Conservation (phyloP, 2,329 filamentous ascomycete species). For the Hymenoscyphus occultus region DNA sequence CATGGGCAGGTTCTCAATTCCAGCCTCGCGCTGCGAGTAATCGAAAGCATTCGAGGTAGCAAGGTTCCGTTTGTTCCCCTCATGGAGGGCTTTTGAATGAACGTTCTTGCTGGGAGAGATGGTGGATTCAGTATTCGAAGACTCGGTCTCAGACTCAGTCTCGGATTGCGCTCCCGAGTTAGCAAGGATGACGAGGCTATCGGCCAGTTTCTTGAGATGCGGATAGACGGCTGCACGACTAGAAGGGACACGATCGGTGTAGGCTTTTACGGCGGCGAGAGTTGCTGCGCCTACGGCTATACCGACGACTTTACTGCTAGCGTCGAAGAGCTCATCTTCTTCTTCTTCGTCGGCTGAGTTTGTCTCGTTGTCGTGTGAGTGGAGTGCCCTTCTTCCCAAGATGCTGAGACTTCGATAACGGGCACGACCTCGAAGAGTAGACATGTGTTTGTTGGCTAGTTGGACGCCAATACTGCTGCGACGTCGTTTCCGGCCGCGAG, state of each 20-base stretch:
- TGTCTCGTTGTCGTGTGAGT: neutral
- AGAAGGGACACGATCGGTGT: neutral
- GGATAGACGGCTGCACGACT: neutral
- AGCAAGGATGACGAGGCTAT: neutral
- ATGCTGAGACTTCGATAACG: neutral
- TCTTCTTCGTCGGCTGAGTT: neutral
- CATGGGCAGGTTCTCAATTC: neutral
- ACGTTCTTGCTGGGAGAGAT: neutral
- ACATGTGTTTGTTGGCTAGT: neutral
- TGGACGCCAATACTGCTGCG: conserved; percentile 13
- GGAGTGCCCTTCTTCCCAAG: conserved; percentile 4
- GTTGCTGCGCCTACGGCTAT: neutral
- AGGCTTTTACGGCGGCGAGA: neutral
- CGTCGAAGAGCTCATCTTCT: neutral
- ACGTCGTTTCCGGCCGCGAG: conserved; percentile 34
- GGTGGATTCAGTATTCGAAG: neutral
- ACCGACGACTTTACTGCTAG: neutral
- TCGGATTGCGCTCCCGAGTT: neutral
- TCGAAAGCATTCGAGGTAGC: neutral
- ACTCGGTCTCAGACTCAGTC: neutral
- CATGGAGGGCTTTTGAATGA: neutral
- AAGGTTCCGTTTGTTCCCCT: neutral
- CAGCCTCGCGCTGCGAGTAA: neutral
- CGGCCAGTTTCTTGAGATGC: neutral
- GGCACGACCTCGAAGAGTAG: neutral